These are phyloP conservation scores for Micractinium sp. DNA, from an alignment of 139 green algal species.

Conservation along the genomic window DNA sequence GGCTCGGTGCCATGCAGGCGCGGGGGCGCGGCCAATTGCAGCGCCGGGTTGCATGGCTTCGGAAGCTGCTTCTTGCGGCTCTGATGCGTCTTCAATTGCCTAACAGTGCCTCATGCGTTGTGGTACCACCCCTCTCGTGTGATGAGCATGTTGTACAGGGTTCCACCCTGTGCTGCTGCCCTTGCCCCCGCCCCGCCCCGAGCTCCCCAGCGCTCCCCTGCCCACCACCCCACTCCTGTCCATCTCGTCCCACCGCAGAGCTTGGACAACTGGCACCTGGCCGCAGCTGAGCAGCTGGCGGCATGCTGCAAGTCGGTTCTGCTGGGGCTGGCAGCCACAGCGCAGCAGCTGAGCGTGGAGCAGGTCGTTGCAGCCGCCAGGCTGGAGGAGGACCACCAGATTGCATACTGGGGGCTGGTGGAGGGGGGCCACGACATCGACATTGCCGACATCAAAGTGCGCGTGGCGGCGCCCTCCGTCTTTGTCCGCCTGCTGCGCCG, in stretches of 20 bases:
- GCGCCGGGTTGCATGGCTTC: no score
- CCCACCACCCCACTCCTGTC: not conserved
- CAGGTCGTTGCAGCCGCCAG: constrained; percentile 69
- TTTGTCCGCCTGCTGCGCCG: constrained; percentile 75
- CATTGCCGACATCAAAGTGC: constrained; percentile 76
- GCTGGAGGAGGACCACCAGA: constrained; percentile 86
- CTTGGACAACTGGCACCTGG: constrained; percentile 82
- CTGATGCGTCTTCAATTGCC: not conserved
- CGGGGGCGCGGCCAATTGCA: no score
- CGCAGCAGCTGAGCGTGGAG: constrained; percentile 62
- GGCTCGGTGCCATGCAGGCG: no score
- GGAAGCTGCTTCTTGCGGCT: no score
- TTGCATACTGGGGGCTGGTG: constrained; percentile 92
- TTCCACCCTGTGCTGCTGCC: not conserved
- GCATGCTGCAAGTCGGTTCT: constrained; percentile 84
- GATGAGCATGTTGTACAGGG: no score
- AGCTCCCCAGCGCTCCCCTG: not conserved
- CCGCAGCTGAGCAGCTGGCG: constrained; percentile 76
- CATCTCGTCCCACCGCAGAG: constrained; percentile 35
- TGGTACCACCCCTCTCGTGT: no score
- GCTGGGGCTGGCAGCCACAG: constrained; percentile 76
- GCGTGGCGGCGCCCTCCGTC: constrained; percentile 75
- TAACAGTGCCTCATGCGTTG: no score
- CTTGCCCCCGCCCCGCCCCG: not conserved
- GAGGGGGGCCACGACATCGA: constrained; percentile 98